A percentile compares a stretch with the other conserved stretches of the same genome.
Evolutionary conservation across 192 early-diverging fungal species (phyloP).

Genomic region (Backusella tuberculispora): DNA sequence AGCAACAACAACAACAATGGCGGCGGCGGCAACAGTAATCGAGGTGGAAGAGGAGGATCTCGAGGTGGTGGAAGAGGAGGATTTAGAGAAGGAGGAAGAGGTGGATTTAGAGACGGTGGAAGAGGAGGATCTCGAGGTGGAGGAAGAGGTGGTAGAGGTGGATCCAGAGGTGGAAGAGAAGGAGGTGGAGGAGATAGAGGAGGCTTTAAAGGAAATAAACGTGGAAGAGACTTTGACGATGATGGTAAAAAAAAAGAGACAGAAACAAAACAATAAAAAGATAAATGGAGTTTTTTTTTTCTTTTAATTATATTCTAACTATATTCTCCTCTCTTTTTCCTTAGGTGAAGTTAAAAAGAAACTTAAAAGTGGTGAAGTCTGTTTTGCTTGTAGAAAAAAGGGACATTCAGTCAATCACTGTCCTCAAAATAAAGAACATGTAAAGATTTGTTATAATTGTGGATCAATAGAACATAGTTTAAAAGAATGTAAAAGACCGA

Average conservation of each 20-base stretch:
- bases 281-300: neutral
- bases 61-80: neutral
- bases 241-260: neutral
- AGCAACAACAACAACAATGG: neutral
- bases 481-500: slow-evolving; percentile 71
- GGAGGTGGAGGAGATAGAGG: neutral
- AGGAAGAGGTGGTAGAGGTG: neutral
- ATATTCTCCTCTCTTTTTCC: neutral
- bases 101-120: neutral
- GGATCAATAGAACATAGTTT: slow-evolving; percentile 83
- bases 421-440: slow-evolving; percentile 58
- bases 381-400: slow-evolving; percentile 83
- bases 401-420: slow-evolving; percentile 89
- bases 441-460: slow-evolving; percentile 85
- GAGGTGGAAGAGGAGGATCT: neutral
- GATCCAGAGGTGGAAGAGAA: neutral
- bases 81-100: neutral
- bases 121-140: neutral
- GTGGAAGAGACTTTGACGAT: neutral
- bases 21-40: neutral
- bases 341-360: neutral
- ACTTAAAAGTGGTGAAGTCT: slow-evolving; percentile 50
- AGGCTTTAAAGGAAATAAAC: neutral
- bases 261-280: neutral
- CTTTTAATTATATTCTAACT: too few species aligned